Evolutionary conservation across 495 filamentous ascomycete genomes (phyloP).

Genomic region (Penicillium parvum): DNA sequence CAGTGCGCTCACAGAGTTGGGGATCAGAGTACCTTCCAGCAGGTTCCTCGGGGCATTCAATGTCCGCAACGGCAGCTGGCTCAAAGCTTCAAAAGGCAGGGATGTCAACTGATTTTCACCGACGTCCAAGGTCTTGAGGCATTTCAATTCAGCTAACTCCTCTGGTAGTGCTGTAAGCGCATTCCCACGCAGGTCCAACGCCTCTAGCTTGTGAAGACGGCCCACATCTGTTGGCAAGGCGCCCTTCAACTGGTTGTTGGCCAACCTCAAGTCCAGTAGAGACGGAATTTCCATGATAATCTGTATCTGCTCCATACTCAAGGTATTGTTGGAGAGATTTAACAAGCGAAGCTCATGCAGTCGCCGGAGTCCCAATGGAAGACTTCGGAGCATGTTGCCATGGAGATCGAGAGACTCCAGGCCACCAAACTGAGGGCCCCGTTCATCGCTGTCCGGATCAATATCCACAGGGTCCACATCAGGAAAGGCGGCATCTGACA

Average conservation of each 20-base stretch:
- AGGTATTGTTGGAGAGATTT: constrained; percentile 81
- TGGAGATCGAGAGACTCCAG: constrained; percentile 81
- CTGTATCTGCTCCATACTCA: constrained; percentile 65
- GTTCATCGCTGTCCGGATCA: constrained; percentile 56
- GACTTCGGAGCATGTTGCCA: constrained; percentile 65
- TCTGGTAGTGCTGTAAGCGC: constrained; percentile 69
- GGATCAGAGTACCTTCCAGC: constrained; percentile 67
- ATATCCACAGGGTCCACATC: constrained; percentile 57
- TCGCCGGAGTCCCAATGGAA: constrained; percentile 73
- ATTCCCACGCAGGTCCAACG: constrained; percentile 78
- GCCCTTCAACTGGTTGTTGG: constrained; percentile 71
- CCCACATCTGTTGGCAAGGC: constrained; percentile 53
- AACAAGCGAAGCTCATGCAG: constrained; percentile 69
- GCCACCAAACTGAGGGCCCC: constrained; percentile 75
- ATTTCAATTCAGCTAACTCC: constrained; percentile 56
- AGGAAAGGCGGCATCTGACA: constrained; percentile 72
- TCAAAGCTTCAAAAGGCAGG: constrained; percentile 65
- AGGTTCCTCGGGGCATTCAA: constrained; percentile 76
- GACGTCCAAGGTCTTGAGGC: constrained; percentile 71
- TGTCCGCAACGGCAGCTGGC: constrained; percentile 64
- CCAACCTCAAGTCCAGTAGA: constrained; percentile 76
- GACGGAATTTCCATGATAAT: constrained; percentile 63
- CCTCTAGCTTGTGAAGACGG: constrained; percentile 63
- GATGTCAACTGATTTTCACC: constrained; percentile 67
- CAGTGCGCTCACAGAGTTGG: constrained; percentile 50